phyloP scores from a whole-genome alignment of 1,284 basidiomycete genomes.

The Sporisorium graminicola region DNA sequence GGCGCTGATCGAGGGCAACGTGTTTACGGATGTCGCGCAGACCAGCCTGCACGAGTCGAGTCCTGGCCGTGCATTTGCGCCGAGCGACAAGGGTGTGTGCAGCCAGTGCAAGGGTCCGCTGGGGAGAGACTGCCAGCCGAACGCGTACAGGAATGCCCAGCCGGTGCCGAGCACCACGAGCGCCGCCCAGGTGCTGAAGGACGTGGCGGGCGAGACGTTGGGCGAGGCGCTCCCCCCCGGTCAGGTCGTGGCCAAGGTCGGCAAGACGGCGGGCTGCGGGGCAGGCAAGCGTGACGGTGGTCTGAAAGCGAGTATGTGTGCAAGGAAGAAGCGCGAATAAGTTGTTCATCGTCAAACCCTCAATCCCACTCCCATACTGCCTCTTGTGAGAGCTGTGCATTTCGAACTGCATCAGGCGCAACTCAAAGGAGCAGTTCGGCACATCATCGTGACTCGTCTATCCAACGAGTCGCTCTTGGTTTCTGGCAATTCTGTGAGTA shows the following conservation, averaged over 20 bases:
- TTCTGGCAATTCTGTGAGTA: too few relatives aligned
- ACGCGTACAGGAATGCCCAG: constrained; percentile 24
- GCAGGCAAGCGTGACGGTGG: neutral
- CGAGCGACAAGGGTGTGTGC: constrained; percentile 21
- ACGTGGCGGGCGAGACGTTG: constrained; percentile 19
- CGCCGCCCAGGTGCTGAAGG: constrained; percentile 23
- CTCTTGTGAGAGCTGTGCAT: too few relatives aligned
- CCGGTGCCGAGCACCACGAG: constrained; percentile 39
- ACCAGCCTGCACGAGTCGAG: constrained; percentile 29
- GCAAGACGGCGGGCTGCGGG: constrained; percentile 11
- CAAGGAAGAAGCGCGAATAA: too few relatives aligned
- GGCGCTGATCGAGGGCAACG: constrained; percentile 44
- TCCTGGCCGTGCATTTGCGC: constrained; percentile 34
- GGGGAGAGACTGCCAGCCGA: constrained; percentile 41
- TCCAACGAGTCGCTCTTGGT: too few relatives aligned
- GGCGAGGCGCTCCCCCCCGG: constrained; percentile 14
- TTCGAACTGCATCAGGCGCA: too few relatives aligned
- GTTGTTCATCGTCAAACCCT: too few relatives aligned
- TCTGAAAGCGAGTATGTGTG: too few relatives aligned
- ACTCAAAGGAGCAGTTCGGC: too few relatives aligned
- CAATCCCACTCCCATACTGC: too few relatives aligned
- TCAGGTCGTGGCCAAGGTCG: constrained; percentile 16
- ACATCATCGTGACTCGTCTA: too few relatives aligned
- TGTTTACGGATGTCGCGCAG: constrained; percentile 40
- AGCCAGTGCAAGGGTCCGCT: constrained; percentile 20